These are phyloP conservation scores for Eucalyptus erythrocorys DNA, from an alignment of 345 rosid genomes.

Conservation along the genomic window DNA sequence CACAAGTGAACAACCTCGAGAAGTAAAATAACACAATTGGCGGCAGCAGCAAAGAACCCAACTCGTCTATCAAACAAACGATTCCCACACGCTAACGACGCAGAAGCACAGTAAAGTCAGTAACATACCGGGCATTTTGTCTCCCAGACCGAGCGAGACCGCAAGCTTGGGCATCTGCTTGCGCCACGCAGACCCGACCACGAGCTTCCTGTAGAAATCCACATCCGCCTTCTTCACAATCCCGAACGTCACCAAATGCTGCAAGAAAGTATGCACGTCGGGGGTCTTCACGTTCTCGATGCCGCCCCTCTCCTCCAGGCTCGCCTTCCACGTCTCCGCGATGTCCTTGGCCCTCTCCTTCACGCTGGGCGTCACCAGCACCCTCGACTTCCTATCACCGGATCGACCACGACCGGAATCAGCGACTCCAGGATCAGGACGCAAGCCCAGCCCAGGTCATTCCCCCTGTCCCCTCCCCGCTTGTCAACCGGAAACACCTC, in stretches of 20 bases:
- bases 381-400: constrained; percentile 69
- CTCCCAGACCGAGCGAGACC: constrained; percentile 82
- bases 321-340: constrained; percentile 88
- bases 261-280: constrained; percentile 94
- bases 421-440: constrained; percentile 80
- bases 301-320: constrained; percentile 87
- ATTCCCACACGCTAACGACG: not conserved
- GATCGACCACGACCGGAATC: constrained; percentile 82
- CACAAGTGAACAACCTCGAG: not conserved
- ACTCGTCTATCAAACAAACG: not conserved
- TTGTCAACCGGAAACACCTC: constrained; percentile 90
- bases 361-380: constrained; percentile 64
- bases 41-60: not conserved
- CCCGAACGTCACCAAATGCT: constrained; percentile 91
- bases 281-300: constrained; percentile 93
- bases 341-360: constrained; percentile 67
- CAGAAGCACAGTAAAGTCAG: not conserved
- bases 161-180: constrained; percentile 99
- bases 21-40: not conserved
- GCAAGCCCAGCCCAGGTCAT: constrained; percentile 96
- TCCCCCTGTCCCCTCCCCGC: constrained; percentile 42
- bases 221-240: constrained; percentile 76
- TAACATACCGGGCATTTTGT: constrained; percentile 84
- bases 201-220: constrained; percentile 77
- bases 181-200: constrained; percentile 92